Conservation (phyloP, 208 protist genomes). For the Blastocrithidia nonstop region DNA sequence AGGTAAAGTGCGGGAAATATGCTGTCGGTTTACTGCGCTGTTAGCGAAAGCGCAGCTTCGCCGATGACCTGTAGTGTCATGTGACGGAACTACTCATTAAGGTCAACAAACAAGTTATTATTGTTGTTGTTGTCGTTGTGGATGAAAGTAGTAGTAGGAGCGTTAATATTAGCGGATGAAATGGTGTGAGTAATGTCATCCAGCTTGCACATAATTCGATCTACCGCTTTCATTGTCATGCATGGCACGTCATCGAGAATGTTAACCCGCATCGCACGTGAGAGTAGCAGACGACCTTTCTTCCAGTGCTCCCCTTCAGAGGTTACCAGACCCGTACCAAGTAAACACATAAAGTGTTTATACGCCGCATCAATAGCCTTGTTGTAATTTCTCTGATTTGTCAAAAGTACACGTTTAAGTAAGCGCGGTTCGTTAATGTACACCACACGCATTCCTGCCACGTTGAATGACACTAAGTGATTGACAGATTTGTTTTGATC, state of each 20-base stretch:
- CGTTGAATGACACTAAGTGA: slow-evolving; percentile 58
- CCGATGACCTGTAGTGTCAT: slow-evolving; percentile 85
- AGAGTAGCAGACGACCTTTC: slow-evolving; percentile 65
- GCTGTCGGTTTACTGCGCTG: slow-evolving; percentile 62
- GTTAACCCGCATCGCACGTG: slow-evolving; percentile 71
- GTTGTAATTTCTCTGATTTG: slow-evolving; percentile 73
- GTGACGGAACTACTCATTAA: slow-evolving; percentile 82
- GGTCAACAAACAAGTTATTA: slow-evolving; percentile 33
- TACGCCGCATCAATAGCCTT: slow-evolving; percentile 74
- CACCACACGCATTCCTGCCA: slow-evolving; percentile 58
- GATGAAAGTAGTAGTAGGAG: slow-evolving; percentile 2
- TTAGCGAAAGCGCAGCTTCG: slow-evolving; percentile 64
- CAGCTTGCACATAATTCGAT: slow-evolving; percentile 51
- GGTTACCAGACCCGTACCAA: slow-evolving; percentile 78
- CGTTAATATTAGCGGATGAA: not conserved
- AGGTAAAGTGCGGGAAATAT: slow-evolving; percentile 83
- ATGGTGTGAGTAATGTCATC: slow-evolving; percentile 5
- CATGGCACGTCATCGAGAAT: slow-evolving; percentile 70
- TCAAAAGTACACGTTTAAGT: slow-evolving; percentile 66
- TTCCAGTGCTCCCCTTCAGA: slow-evolving; percentile 80
- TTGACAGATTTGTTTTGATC: slow-evolving; percentile 6
- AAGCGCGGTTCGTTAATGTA: slow-evolving; percentile 74
- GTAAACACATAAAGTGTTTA: slow-evolving; percentile 81
- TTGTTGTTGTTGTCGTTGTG: slow-evolving; percentile 2
- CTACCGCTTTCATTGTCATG: slow-evolving; percentile 46